Conservation (phyloP, 352 stramenopile species). For the Pythium apleroticum region DNA sequence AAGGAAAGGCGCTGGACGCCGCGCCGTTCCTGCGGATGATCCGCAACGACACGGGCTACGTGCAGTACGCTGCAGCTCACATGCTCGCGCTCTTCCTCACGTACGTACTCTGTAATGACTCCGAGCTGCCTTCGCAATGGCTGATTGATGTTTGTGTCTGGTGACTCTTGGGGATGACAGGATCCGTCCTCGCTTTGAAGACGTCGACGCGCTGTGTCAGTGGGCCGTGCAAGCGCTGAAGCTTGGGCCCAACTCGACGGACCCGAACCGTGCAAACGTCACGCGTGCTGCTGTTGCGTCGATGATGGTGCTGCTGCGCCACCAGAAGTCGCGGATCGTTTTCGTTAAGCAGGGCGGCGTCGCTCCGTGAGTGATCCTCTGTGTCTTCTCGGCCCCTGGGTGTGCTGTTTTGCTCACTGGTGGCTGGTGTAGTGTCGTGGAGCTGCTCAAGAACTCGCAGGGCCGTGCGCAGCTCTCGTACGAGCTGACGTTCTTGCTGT, state of each 20-base stretch:
- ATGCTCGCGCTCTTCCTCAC: constrained; percentile 85
- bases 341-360: constrained; percentile 92
- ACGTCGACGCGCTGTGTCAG: constrained; percentile 76
- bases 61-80: constrained; percentile 79
- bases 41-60: constrained; percentile 82
- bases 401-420: background rate
- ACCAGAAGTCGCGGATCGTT: constrained; percentile 84
- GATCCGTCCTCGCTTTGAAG: constrained; percentile 75
- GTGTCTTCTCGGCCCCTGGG: background rate
- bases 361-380: constrained; percentile 63
- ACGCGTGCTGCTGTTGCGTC: constrained; percentile 88
- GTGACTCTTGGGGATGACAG: constrained; percentile 24
- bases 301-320: constrained; percentile 91
- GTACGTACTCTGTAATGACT: constrained; percentile 28
- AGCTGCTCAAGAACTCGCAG: constrained; percentile 76
- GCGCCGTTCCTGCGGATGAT: constrained; percentile 83
- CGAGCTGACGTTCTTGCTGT: constrained; percentile 97
- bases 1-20: constrained; percentile 72
- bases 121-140: background rate
- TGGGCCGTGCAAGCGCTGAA: constrained; percentile 80
- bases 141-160: background rate
- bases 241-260: constrained; percentile 54
- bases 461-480: constrained; percentile 95
- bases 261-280: constrained; percentile 69
- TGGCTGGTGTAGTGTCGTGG: constrained; percentile 43